Evolutionary conservation across 306 rosid species (phyloP), one percentile per base, ranked within the genome.

Genomic region (Sicyos baderoa): DNA sequence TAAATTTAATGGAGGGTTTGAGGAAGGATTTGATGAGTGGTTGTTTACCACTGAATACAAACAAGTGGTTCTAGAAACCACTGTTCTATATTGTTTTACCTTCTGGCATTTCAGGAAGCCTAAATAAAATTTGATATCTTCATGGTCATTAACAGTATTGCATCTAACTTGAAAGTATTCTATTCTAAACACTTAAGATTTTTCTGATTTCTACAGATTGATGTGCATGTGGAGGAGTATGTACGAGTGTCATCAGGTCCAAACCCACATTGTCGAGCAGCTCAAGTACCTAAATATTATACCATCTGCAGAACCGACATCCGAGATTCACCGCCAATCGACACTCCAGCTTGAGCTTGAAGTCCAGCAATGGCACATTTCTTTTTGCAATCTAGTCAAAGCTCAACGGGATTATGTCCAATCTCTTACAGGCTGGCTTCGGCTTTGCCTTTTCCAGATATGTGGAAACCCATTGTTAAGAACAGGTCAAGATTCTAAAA

Each of bases 201-300:
- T 67, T 9, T n/a, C 16, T 67, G 44, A 18, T 23, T 47, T 51
- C 71, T 77, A 64, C 86, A 93, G 99, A 68, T 82, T 93, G 83
- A 90, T 85, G 96, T 82, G 97, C 82, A 93, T 90, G 97, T 93
- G 99, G 99, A 85, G 97, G 82, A 83, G 85, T 84, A 93, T 93
- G 99, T 93, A 93, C 15, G 96, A 90, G 77, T 86, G 91, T 77
- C 99, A 93, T 77, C 99, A 93, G 79, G 99, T 93, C 10, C 99
- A 93, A 74, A 88, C 80, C 74, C 99, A 93, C 76, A 90, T 93
- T 44, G 99, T 90, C 70, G 96, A 90, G 82, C 99, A 93, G 79
- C 89, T 93, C 53, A 88, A 90, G 75, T 93, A 88, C 76, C 87
- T 93, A 65, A 82, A 86, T 19, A 83, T 89, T 51, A 75, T 88